These are phyloP conservation scores for Russula ochroleuca DNA, from an alignment of 768 basidiomycete species.

Conservation along the genomic window DNA sequence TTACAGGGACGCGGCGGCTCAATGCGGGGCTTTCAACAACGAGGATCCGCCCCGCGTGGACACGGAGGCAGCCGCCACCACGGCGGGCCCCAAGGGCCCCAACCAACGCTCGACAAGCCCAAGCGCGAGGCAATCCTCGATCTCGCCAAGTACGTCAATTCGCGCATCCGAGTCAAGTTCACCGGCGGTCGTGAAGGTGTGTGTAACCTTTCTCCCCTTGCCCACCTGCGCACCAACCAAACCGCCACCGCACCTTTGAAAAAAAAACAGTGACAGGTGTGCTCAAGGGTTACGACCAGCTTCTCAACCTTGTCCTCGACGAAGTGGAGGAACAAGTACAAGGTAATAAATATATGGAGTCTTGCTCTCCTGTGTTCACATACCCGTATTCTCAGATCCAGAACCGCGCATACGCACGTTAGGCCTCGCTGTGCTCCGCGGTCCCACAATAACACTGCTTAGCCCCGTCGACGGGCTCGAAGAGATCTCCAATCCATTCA, in stretches of 20 bases:
- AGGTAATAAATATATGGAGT: slow-evolving; percentile 40
- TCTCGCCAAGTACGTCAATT: slow-evolving; percentile 89
- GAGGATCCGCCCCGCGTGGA: slow-evolving; percentile 34
- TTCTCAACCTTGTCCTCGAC: slow-evolving; percentile 95
- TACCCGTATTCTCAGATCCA: slow-evolving; percentile 46
- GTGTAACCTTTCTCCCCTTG: slow-evolving; percentile 7
- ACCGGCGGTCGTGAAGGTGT: slow-evolving; percentile 95
- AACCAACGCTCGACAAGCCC: slow-evolving; percentile 63
- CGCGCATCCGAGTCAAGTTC: slow-evolving; percentile 92
- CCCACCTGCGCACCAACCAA: background rate
- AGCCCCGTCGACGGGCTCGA: slow-evolving; percentile 95
- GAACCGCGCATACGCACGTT: slow-evolving; percentile 60
- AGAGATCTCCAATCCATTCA: slow-evolving; percentile 89
- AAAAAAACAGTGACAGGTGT: slow-evolving; percentile 69
- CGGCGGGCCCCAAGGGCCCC: slow-evolving; percentile 45
- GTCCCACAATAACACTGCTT: slow-evolving; percentile 90
- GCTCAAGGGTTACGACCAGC: slow-evolving; percentile 93
- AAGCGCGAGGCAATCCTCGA: slow-evolving; percentile 94
- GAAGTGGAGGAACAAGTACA: slow-evolving; percentile 83
- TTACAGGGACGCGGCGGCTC: slow-evolving; percentile 63
- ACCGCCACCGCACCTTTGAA: background rate
- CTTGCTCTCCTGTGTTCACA: background rate
- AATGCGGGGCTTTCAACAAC: slow-evolving; percentile 42
- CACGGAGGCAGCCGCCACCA: slow-evolving; percentile 41
- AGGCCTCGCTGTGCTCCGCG: slow-evolving; percentile 86